Evolutionary conservation across 192 early-diverging fungal species (phyloP).

Genomic region (Dimargaris verticillata): DNA sequence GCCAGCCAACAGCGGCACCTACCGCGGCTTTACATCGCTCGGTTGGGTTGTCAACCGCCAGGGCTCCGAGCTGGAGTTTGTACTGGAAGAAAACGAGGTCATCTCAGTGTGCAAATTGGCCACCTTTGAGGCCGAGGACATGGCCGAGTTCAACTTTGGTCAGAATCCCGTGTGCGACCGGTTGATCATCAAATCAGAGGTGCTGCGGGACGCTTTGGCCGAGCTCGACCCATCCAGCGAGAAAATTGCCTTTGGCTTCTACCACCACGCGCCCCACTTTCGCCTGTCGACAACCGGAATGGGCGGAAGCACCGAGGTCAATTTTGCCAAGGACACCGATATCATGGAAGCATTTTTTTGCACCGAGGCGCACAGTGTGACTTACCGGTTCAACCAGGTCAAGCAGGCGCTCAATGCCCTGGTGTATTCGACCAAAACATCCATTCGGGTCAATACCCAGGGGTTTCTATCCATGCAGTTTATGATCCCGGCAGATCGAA

Average conservation of each 20-base stretch:
- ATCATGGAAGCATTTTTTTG: constrained; percentile 35
- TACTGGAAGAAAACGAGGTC: constrained; percentile 34
- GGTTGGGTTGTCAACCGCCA: constrained; percentile 17
- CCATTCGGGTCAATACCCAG: constrained; percentile 29
- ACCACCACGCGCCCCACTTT: constrained; percentile 29
- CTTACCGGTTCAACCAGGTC: constrained; percentile 27
- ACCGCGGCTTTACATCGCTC: neutral
- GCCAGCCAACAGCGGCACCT: neutral
- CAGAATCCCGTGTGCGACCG: constrained; percentile 22
- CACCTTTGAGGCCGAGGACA: constrained; percentile 27
- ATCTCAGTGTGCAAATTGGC: constrained; percentile 33
- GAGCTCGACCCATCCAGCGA: constrained; percentile 38
- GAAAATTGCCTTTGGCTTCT: constrained; percentile 22
- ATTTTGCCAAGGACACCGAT: constrained; percentile 35
- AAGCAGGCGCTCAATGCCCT: constrained; percentile 29
- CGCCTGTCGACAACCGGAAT: constrained; percentile 28
- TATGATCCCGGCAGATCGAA: constrained; percentile 24
- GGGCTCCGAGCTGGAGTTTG: constrained; percentile 24
- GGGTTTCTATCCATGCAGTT: constrained; percentile 38
- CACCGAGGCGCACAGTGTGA: constrained; percentile 23
- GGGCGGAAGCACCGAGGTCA: constrained; percentile 27
- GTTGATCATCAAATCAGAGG: constrained; percentile 34
- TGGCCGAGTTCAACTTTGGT: constrained; percentile 25
- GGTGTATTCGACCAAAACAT: constrained; percentile 32
- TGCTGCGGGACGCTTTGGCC: constrained; percentile 35